These are phyloP conservation scores for Acacia crassicarpa DNA, from an alignment of 306 rosid genomes.

Conservation along the genomic window DNA sequence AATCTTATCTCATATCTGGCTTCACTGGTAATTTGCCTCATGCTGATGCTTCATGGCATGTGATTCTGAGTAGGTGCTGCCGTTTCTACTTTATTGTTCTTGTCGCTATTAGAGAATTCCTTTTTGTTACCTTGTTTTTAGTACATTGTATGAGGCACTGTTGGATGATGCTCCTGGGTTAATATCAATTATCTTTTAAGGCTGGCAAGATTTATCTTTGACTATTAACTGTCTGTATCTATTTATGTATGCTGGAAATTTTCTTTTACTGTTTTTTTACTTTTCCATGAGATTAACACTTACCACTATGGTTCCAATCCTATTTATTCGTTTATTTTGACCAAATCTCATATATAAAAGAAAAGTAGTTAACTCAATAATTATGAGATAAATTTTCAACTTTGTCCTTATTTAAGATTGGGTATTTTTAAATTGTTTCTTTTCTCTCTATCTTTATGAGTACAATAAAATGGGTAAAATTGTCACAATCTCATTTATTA, in stretches of 20 bases:
- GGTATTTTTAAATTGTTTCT: too few species aligned
- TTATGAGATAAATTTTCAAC: too few species aligned
- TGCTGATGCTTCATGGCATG: conserved; percentile 42
- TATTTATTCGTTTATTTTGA: too few species aligned
- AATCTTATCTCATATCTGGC: conserved; percentile 26
- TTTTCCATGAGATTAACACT: not conserved
- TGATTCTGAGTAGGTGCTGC: conserved; percentile 32
- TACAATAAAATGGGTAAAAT: too few species aligned
- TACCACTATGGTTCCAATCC: too few species aligned
- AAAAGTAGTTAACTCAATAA: too few species aligned
- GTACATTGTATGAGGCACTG: conserved; percentile 2
- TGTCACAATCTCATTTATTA: too few species aligned
- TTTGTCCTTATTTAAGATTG: too few species aligned
- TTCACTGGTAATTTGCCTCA: conserved; percentile 27
- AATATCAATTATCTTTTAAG: conserved; percentile 20
- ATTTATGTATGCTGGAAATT: not conserved
- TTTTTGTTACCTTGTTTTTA: not conserved
- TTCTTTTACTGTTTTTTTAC: not conserved
- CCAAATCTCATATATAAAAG: too few species aligned
- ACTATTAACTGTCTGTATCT: not conserved
- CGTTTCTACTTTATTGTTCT: conserved; percentile 18
- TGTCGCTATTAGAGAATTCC: conserved; percentile 17
- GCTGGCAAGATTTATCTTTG: conserved; percentile 2
- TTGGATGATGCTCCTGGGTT: not conserved
- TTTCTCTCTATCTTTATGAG: too few species aligned